Conservation (phyloP, 495 filamentous ascomycete genomes). For the Penicillium canescens region DNA sequence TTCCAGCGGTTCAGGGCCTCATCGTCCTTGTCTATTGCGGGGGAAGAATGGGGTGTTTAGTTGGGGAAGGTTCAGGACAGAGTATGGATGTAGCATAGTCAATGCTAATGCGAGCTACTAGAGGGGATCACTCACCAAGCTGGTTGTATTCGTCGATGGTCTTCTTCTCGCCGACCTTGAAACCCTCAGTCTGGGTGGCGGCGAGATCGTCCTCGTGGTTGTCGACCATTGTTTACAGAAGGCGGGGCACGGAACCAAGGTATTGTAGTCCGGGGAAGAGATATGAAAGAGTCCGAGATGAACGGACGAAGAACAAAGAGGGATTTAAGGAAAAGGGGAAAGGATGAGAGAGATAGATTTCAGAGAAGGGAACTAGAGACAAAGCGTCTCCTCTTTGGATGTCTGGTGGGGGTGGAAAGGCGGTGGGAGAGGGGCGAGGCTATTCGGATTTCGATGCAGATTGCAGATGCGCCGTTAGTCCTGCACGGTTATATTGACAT, state of each 20-base stretch:
- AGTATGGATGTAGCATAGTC: neutral
- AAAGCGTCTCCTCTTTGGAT: constrained; percentile 19
- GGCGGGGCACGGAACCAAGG: constrained; percentile 20
- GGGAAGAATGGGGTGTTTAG: constrained; percentile 7
- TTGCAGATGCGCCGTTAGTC: constrained; percentile 1
- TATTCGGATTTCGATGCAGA: constrained; percentile 23
- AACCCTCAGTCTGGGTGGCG: constrained; percentile 86
- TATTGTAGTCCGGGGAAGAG: neutral
- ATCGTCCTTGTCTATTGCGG: constrained; percentile 61
- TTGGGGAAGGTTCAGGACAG: neutral
- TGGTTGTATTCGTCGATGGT: constrained; percentile 87
- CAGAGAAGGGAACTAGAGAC: constrained; percentile 3
- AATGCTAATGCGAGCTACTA: neutral
- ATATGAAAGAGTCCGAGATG: constrained; percentile 1
- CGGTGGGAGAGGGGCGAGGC: constrained; percentile 43
- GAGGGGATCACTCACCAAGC: constrained; percentile 66
- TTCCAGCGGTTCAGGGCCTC: constrained; percentile 97
- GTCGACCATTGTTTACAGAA: constrained; percentile 61
- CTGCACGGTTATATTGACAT: constrained; percentile 5
- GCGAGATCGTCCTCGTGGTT: constrained; percentile 79
- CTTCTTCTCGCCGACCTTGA: constrained; percentile 98
- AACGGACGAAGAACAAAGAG: neutral
- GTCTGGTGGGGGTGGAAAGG: constrained; percentile 49
- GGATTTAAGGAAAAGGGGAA: constrained; percentile 9
- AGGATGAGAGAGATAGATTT: neutral